Evolutionary conservation across 2,329 filamentous ascomycete species (phyloP).

Genomic region (Colletotrichum gloeosporioides): DNA sequence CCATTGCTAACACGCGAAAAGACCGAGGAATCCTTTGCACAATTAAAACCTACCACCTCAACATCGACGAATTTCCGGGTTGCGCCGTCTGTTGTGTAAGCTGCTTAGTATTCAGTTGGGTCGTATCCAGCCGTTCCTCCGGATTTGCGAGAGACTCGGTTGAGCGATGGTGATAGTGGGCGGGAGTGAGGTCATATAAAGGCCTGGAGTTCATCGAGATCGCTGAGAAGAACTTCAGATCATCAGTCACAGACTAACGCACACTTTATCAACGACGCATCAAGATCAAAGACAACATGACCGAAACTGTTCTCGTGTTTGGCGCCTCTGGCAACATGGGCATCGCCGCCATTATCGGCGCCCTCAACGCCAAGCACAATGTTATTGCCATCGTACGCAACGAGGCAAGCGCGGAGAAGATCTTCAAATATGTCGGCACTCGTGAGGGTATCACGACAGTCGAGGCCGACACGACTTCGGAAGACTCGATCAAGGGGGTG

Average conservation of each 20-base stretch:
- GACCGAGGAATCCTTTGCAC: not conserved
- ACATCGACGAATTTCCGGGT: not conserved
- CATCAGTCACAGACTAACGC: not conserved
- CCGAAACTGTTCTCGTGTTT: conserved; percentile 40
- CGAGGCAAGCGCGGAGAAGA: conserved; percentile 36
- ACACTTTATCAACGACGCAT: not conserved
- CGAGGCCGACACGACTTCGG: conserved; percentile 36
- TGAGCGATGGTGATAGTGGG: not conserved
- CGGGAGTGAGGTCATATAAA: not conserved
- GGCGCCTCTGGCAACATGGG: conserved; percentile 46
- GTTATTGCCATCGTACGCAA: conserved; percentile 44
- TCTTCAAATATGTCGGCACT: conserved; percentile 32
- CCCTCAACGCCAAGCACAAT: conserved; percentile 31
- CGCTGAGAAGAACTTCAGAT: not conserved
- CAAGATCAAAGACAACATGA: not conserved
- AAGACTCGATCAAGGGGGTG: conserved; percentile 33
- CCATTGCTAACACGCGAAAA: not conserved
- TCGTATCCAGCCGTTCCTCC: not conserved
- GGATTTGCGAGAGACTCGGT: not conserved
- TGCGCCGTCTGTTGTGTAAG: not conserved
- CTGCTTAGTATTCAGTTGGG: not conserved
- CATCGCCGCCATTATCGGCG: conserved; percentile 33
- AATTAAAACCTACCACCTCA: fast-evolving
- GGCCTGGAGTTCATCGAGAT: not conserved
- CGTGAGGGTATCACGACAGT: conserved; percentile 34